phyloP scores from a whole-genome alignment of 108 stramenopile genomes.

The Nitzschia sp. region DNA sequence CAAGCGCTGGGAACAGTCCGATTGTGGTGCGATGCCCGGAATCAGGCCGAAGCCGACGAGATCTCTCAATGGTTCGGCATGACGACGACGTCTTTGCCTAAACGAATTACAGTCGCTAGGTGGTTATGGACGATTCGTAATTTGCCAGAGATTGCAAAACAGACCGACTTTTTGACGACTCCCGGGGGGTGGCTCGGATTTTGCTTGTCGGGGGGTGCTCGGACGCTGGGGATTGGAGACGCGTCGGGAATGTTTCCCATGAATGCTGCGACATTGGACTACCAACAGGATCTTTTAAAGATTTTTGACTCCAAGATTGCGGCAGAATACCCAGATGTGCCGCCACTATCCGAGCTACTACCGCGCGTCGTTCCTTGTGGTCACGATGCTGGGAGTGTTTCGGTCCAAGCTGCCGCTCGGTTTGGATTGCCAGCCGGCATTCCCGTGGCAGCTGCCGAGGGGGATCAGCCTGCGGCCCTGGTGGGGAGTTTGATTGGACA shows the following conservation, averaged over 20 bases:
- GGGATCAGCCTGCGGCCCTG: slow-evolving; percentile 52
- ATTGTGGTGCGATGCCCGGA: slow-evolving; percentile 54
- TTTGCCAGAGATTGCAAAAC: slow-evolving; percentile 26
- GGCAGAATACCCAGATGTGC: background rate
- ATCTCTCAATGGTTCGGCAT: slow-evolving; percentile 27
- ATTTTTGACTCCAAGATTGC: slow-evolving; percentile 13
- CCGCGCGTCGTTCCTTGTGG: slow-evolving; percentile 14
- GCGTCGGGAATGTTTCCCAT: slow-evolving; percentile 58
- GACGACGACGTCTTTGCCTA: slow-evolving; percentile 26
- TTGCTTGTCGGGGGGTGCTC: slow-evolving; percentile 24
- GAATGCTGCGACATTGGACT: slow-evolving; percentile 14
- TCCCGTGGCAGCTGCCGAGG: slow-evolving; percentile 67
- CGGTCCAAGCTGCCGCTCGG: slow-evolving; percentile 67
- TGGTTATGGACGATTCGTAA: slow-evolving; percentile 47
- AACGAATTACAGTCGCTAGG: slow-evolving; percentile 43
- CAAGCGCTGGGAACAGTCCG: slow-evolving; percentile 31
- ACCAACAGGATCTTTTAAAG: slow-evolving; percentile 19
- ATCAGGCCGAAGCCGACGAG: slow-evolving; percentile 41
- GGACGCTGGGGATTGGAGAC: slow-evolving; percentile 44
- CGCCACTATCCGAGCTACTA: background rate
- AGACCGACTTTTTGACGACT: slow-evolving; percentile 31
- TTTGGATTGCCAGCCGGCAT: slow-evolving; percentile 67
- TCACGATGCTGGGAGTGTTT: slow-evolving; percentile 48
- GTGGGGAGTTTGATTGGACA: slow-evolving; percentile 49
- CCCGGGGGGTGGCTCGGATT: slow-evolving; percentile 49